These are phyloP conservation scores for Austroboletus niveus DNA, from an alignment of 1,284 basidiomycete species.

Conservation along the genomic window DNA sequence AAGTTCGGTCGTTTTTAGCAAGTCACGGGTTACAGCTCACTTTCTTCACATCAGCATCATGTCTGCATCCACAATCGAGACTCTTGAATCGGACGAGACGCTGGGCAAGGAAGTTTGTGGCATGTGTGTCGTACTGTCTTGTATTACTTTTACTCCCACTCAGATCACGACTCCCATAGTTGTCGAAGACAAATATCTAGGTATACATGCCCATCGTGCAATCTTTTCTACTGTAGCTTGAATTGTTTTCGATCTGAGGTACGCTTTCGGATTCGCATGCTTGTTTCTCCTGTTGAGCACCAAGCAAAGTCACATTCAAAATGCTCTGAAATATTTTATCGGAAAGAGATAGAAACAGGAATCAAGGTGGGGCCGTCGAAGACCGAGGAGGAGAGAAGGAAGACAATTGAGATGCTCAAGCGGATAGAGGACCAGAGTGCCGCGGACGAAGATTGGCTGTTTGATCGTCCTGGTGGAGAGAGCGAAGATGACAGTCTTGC, in stretches of 20 bases:
- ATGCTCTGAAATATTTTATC: slow-evolving; percentile 78
- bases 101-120: slow-evolving; percentile 32
- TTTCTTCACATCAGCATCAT: slow-evolving; percentile 3
- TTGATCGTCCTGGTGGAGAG: slow-evolving; percentile 40
- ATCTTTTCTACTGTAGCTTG: slow-evolving; percentile 76
- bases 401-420: slow-evolving; percentile 68
- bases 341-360: slow-evolving; percentile 62
- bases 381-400: slow-evolving; percentile 49
- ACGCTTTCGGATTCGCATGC: slow-evolving; percentile 15
- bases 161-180: slow-evolving; percentile 38
- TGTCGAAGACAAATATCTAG: slow-evolving; percentile 72
- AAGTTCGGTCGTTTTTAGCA: slow-evolving; percentile 1
- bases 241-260: slow-evolving; percentile 75
- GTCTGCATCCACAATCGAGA: slow-evolving; percentile 17
- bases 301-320: slow-evolving; percentile 52
- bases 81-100: slow-evolving; percentile 12
- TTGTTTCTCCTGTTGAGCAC: neutral
- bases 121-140: slow-evolving; percentile 31
- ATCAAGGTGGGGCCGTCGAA: slow-evolving; percentile 55
- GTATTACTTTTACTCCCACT: slow-evolving; percentile 1
- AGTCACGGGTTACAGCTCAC: neutral
- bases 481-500: slow-evolving; percentile 47
- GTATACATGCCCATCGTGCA: slow-evolving; percentile 80
- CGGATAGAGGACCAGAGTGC: slow-evolving; percentile 63
- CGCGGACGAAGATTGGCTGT: slow-evolving; percentile 34